Evolutionary conservation across 2,329 filamentous ascomycete species (phyloP), one percentile per base, ranked within the genome.

Genomic region (Alternaria sp.): DNA sequence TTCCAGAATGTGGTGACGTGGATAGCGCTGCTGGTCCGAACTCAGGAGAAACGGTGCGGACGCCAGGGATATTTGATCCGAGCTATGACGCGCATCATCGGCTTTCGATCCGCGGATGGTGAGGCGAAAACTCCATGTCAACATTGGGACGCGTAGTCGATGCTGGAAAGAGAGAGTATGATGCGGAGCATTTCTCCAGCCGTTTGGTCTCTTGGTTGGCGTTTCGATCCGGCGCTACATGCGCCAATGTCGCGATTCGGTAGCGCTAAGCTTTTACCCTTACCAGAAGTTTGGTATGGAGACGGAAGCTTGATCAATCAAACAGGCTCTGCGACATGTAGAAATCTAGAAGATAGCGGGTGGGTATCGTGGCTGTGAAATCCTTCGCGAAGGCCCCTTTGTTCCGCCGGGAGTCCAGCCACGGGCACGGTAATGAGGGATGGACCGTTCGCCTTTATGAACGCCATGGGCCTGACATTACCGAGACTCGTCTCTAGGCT

Each of bases 41-140:
- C 57, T 67, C 59, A 68, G 65, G 66, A 54, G 65, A 67, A 44
- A 54, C 57, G 61, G 55, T 62, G 54, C 59, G 59, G 59, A 59
- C 54, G 52, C 61, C 59, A 57, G 59, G 52, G 36, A 56, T 43
- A 32, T 46, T 59, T 36, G 58, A 55, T 57, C 36, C 54, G 57
- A 30, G 57, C 60, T 54, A 58, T 63, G 63, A 60, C 63, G 52
- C 51, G 49, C 51, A 38, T 54, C 41, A 38, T 46, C 39, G 57
- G 57, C 41, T 39, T 32, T 7, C 5, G 8, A 44, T 38, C 52
- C 61, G 44, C 54, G n/a, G 24, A 57, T 36, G 4, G 28, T 18
- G 34, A 36, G 22, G 38, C 41, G 20, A 47, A 32, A 24, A 24
- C 2, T 48, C 32, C 20, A 16, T 39, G 24, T 46, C 26, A 24